Percentiles rank a stretch among this genome's conserved stretches.
phyloP scores from a whole-genome alignment of 1,139 yeast species.

The Debaryomyces subglobosus region DNA sequence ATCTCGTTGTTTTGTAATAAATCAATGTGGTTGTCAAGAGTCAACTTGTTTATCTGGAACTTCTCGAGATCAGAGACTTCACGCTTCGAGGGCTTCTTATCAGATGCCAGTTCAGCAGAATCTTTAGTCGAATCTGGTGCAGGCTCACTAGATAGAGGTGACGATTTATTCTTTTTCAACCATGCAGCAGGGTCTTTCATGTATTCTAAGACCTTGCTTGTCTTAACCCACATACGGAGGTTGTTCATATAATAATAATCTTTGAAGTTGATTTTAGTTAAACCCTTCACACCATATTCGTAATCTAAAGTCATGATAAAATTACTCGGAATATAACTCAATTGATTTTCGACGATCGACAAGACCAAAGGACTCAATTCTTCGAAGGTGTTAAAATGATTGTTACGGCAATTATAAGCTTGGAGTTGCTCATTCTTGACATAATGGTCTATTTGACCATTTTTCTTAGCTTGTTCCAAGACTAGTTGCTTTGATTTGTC shows the following conservation, averaged over 20 bases:
- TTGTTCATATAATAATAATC: constrained; percentile 33
- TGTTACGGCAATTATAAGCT: constrained; percentile 48
- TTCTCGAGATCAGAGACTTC: constrained; percentile 25
- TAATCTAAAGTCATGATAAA: constrained; percentile 28
- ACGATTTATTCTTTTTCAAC: constrained; percentile 18
- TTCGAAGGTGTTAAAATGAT: constrained; percentile 37
- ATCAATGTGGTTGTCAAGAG: constrained; percentile 31
- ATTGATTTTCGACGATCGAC: constrained; percentile 37
- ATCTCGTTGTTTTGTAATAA: constrained; percentile 28
- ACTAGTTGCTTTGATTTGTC: constrained; percentile 14
- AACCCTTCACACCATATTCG: constrained; percentile 32
- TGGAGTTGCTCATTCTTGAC: constrained; percentile 30
- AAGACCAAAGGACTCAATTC: constrained; percentile 36
- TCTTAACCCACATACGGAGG: constrained; percentile 38
- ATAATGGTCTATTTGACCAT: constrained; percentile 17
- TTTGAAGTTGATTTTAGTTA: constrained; percentile 28
- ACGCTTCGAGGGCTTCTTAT: constrained; percentile 15
- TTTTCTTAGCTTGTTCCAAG: constrained; percentile 10
- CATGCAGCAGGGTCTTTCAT: constrained; percentile 27
- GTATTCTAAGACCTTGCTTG: constrained; percentile 30
- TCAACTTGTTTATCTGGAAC: constrained; percentile 23
- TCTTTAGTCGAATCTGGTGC: background rate
- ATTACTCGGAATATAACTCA: constrained; percentile 36
- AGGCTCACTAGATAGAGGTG: constrained; percentile 5
- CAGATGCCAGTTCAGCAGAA: background rate